Conservation (phyloP, 176 grass and related monocot genomes). For the Chloris gayana region DNA sequence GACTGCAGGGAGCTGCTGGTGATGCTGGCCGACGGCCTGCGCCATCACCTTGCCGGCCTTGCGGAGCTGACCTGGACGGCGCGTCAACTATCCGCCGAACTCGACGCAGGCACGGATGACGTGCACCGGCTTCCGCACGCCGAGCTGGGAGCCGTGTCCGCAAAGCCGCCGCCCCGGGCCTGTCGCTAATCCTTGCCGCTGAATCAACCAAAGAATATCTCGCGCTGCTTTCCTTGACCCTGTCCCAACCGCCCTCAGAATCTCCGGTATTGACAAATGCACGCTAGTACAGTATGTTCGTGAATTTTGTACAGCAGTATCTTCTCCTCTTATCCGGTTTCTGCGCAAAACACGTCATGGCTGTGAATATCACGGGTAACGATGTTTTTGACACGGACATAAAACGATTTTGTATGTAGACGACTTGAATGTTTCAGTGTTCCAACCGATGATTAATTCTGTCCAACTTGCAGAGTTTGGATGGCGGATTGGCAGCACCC, state of each 20-base stretch:
- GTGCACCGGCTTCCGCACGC: not conserved
- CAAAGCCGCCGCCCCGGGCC: slow-evolving; percentile 5
- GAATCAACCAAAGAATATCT: slow-evolving; percentile 20
- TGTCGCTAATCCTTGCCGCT: not conserved
- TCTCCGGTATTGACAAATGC: not conserved
- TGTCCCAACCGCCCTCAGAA: not conserved
- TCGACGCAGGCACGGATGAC: slow-evolving; percentile 33
- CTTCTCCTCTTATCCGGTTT: not conserved
- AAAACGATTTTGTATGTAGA: not conserved
- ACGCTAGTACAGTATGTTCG: not conserved
- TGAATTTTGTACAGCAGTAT: not conserved
- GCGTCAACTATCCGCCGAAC: slow-evolving; percentile 40
- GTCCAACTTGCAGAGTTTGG: not conserved
- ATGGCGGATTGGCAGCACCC: slow-evolving; percentile 1
- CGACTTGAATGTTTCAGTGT: not conserved
- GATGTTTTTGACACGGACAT: not conserved
- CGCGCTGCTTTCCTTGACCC: slow-evolving; percentile 31
- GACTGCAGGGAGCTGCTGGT: slow-evolving; percentile 58
- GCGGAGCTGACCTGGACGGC: slow-evolving; percentile 44
- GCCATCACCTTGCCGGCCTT: slow-evolving; percentile 40
- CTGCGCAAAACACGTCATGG: no score
- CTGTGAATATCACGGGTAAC: not conserved
- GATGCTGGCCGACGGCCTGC: slow-evolving; percentile 43
- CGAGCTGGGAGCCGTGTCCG: not conserved
- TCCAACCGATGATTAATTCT: not conserved